These are phyloP conservation scores for Aureobasidium leucospermi DNA, from an alignment of 2,329 filamentous ascomycete species.

Conservation along the genomic window DNA sequence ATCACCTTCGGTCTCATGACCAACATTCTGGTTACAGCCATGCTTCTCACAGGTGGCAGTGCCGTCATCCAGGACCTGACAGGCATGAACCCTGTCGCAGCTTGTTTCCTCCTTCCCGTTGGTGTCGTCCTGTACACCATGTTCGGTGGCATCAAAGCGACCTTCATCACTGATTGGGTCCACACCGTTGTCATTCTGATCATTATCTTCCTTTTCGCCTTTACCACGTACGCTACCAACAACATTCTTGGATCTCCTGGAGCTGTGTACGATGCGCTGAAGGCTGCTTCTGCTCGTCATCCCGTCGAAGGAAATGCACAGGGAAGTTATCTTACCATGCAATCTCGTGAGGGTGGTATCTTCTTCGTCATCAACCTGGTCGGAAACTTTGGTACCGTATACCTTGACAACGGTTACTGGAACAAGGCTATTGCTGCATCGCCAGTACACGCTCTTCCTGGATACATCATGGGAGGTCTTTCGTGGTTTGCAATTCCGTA, in stretches of 20 bases:
- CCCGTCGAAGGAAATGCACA: constrained; percentile 73
- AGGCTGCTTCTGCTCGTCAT: constrained; percentile 59
- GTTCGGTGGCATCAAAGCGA: constrained; percentile 72
- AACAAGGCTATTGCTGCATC: constrained; percentile 89
- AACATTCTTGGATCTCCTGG: constrained; percentile 65
- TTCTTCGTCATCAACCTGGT: constrained; percentile 81
- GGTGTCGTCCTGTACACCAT: constrained; percentile 76
- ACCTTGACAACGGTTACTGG: constrained; percentile 55
- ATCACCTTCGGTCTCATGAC: constrained; percentile 77
- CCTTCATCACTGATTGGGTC: constrained; percentile 77
- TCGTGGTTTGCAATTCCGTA: constrained; percentile 83
- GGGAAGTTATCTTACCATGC: constrained; percentile 84
- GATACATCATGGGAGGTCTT: constrained; percentile 79
- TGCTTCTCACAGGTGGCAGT: constrained; percentile 78
- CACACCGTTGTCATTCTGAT: constrained; percentile 80
- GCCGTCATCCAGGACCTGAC: constrained; percentile 66
- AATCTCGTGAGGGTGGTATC: constrained; percentile 69
- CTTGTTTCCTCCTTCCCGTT: constrained; percentile 74
- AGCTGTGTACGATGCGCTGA: constrained; percentile 70
- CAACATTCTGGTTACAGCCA: constrained; percentile 72
- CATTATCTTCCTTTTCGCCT: constrained; percentile 78
- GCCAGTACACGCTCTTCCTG: constrained; percentile 76
- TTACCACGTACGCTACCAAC: constrained; percentile 72
- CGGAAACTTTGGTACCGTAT: constrained; percentile 66
- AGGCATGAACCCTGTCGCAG: constrained; percentile 69